These are phyloP conservation scores for Epichloe uncinata DNA, from an alignment of 2,329 filamentous ascomycete genomes.

Conservation along the genomic window DNA sequence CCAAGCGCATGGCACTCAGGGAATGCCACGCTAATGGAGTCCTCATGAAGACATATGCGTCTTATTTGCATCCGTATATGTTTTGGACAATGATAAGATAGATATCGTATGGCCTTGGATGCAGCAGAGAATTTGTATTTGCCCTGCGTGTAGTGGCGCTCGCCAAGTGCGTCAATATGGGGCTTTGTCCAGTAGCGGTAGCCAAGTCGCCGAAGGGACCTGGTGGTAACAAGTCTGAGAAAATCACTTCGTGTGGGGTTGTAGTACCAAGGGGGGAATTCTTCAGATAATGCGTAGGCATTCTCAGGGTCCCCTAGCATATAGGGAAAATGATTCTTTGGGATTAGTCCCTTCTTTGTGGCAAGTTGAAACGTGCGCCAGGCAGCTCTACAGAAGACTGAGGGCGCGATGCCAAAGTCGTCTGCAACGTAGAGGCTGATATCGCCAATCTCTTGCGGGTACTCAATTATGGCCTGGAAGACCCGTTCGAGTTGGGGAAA, in stretches of 20 bases:
- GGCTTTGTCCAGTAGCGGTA: background rate
- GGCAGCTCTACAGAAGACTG: background rate
- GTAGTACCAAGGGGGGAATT: background rate
- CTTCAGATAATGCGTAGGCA: background rate
- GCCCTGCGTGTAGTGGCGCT: background rate
- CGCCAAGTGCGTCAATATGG: background rate
- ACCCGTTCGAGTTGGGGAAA: background rate
- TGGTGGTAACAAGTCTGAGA: background rate
- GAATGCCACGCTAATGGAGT: background rate
- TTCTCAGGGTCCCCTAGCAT: background rate
- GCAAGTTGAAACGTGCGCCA: background rate
- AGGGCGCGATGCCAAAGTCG: background rate
- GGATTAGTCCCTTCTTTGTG: background rate
- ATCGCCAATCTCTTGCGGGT: too few species aligned
- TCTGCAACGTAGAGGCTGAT: background rate
- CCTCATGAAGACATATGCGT: background rate
- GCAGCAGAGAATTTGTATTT: background rate
- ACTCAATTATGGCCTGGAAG: too few species aligned
- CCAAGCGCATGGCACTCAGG: background rate
- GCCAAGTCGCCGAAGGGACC: too few species aligned
- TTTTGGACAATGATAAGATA: background rate
- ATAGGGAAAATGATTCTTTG: background rate
- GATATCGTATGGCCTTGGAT: background rate
- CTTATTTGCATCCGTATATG: background rate
- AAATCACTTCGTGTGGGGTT: background rate